Evolutionary conservation across 2,329 filamentous ascomycete species (phyloP).

Genomic region (Venturia pyrina): DNA sequence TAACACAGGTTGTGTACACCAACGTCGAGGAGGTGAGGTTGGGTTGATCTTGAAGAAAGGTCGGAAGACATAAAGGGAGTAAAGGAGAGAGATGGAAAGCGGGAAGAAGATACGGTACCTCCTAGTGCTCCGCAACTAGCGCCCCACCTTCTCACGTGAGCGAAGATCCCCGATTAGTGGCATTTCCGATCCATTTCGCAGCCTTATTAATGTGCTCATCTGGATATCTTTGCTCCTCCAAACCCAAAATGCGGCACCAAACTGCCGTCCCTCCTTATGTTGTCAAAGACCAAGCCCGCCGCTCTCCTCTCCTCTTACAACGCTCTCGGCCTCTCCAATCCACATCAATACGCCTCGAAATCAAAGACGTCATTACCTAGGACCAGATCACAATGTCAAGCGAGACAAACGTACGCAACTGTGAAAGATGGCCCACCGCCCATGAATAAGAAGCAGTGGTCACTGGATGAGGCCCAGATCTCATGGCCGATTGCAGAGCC

Average conservation of each 20-base stretch:
- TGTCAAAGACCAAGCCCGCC: slow-evolving; percentile 25
- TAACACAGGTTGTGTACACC: neutral
- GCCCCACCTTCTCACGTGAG: neutral
- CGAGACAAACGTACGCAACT: slow-evolving; percentile 17
- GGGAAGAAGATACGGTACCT: too few relatives aligned
- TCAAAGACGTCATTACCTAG: slow-evolving; percentile 31
- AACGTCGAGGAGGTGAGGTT: too few relatives aligned
- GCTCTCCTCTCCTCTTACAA: slow-evolving; percentile 23
- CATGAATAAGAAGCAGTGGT: neutral
- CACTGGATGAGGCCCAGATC: neutral
- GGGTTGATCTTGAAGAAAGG: too few relatives aligned
- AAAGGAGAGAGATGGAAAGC: neutral
- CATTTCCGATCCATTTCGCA: neutral
- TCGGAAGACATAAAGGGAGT: neutral
- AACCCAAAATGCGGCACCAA: slow-evolving; percentile 5
- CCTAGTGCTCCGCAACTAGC: too few relatives aligned
- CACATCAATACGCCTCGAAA: slow-evolving; percentile 17
- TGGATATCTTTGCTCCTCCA: neutral
- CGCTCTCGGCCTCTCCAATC: slow-evolving; percentile 15
- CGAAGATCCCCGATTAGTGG: neutral
- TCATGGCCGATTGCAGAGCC: slow-evolving; percentile 7
- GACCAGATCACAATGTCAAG: slow-evolving; percentile 18
- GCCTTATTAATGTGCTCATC: slow-evolving; percentile 1
- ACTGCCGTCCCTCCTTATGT: slow-evolving; percentile 20
- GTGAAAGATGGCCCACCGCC: slow-evolving; percentile 20